These are phyloP conservation scores for Citrus medica DNA, from an alignment of 345 rosid species.

Conservation along the genomic window DNA sequence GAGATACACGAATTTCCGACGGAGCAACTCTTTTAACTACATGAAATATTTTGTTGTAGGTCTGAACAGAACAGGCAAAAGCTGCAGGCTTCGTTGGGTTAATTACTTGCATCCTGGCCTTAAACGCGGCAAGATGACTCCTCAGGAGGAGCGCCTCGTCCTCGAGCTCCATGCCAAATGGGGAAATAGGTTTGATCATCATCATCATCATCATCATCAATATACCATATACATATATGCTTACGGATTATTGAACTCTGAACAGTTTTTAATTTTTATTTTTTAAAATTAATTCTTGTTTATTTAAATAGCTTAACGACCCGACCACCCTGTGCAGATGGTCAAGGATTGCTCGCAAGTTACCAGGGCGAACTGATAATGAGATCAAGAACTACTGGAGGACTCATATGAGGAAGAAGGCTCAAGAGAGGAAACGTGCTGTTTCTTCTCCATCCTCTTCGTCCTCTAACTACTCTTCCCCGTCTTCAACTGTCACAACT, in stretches of 20 bases:
- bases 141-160: constrained; percentile 86
- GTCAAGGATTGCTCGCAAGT: constrained; percentile 89
- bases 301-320: background rate
- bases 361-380: constrained; percentile 95
- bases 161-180: constrained; percentile 89
- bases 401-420: constrained; percentile 82
- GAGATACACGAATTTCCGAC: constrained; percentile 46
- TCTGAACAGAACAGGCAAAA: constrained; percentile 94
- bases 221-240: background rate
- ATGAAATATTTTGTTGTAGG: constrained; percentile 74
- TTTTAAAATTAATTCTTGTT: background rate
- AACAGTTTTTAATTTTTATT: background rate
- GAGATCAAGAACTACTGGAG: constrained; percentile 98
- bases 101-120: constrained; percentile 97
- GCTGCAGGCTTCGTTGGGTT: constrained; percentile 99
- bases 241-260: background rate
- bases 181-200: constrained; percentile 81
- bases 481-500: constrained; percentile 50
- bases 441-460: constrained; percentile 44
- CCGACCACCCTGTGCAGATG: constrained; percentile 47
- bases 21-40: constrained; percentile 53
- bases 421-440: constrained; percentile 64
- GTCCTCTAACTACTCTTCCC: constrained; percentile 47
- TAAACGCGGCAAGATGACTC: constrained; percentile 94
- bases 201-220: background rate